Base-by-base conservation (phyloP, 352 stramenopile species). In the Phytopythium sindhum region DNA sequence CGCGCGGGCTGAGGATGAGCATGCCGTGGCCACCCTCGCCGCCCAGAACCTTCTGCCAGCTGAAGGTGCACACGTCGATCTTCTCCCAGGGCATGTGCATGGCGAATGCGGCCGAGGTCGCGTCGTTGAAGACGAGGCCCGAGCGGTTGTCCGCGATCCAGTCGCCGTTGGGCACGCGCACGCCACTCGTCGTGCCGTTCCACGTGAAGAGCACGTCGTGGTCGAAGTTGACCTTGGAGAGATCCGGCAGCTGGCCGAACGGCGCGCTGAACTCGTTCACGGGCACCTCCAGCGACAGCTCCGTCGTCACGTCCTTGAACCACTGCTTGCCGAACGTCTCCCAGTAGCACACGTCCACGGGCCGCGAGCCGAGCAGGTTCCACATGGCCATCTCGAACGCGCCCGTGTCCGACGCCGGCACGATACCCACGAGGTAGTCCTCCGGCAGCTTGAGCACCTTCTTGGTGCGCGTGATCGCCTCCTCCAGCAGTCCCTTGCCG, bases 321-420 rank as follows among this genome's bases (percentile, higher is more conserved):
- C 97, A 99, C 66, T 96, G 93, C 86, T 97, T 80, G 23, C 97
- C 97, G 69, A 99, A 99, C 26, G 90, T 97, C 76, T 99, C 96
- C 96, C 96, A 99, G 81, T 98, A 96, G 73, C 87, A 97, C 29
- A 97, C 77, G 69, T 97, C 92, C 52, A 99, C 91, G 9, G 95
- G 97, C 0, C 90, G 80, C 35, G 81, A 77, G 37, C 97, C 97
- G 24, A 99, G 86, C 81, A 99, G 97, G 69, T 89, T 98, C 97
- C 97, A 99, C 97, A 99, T 99, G 51, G 97, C 97, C 97, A 99
- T 99, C 80, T 99, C 97, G 70, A 98, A 99, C 17, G 97, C 97
- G 31, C 97, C 97, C 29, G 97, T 99, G 77, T 99, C 97, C 10
- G 95, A 99, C 45, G 96, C 97, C 41, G 97, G 97, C 42, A 99